Evolutionary conservation across 306 rosid genomes (phyloP).

Genomic region (Herpetospermum pedunculosum): DNA sequence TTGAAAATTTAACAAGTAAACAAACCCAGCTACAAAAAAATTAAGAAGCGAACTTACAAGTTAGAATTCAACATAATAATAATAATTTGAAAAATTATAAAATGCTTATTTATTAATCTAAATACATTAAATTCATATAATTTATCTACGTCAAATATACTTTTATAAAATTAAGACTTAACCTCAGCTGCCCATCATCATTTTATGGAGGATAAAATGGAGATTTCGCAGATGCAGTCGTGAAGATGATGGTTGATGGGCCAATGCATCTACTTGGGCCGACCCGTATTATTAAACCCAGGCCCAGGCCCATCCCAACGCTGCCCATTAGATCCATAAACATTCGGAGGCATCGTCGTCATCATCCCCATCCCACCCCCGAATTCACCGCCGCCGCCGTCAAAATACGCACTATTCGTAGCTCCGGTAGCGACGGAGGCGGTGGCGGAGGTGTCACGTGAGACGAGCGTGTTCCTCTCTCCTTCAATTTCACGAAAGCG

Average conservation of each 20-base stretch:
- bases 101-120: background rate
- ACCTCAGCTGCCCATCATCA: background rate
- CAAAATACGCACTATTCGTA: slow-evolving; percentile 14
- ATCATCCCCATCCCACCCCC: slow-evolving; percentile 20
- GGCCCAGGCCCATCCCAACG: slow-evolving; percentile 51
- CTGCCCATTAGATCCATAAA: slow-evolving; percentile 44
- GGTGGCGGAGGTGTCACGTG: slow-evolving; percentile 28
- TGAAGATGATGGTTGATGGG: no score
- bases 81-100: background rate
- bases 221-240: background rate
- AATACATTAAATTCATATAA: background rate
- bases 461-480: slow-evolving; percentile 41
- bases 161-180: background rate
- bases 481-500: slow-evolving; percentile 78
- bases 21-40: no score
- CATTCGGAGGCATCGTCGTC: slow-evolving; percentile 42
- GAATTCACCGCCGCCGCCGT: slow-evolving; percentile 11
- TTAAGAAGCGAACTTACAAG: no score
- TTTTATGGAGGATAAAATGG: background rate
- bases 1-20: no score
- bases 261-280: slow-evolving; percentile 23
- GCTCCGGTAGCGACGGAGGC: background rate
- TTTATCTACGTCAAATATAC: background rate
- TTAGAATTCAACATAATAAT: background rate
- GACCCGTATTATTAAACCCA: slow-evolving; percentile 31